Conservation (phyloP, 2,329 filamentous ascomycete species). For the Xylariaceae sp. region DNA sequence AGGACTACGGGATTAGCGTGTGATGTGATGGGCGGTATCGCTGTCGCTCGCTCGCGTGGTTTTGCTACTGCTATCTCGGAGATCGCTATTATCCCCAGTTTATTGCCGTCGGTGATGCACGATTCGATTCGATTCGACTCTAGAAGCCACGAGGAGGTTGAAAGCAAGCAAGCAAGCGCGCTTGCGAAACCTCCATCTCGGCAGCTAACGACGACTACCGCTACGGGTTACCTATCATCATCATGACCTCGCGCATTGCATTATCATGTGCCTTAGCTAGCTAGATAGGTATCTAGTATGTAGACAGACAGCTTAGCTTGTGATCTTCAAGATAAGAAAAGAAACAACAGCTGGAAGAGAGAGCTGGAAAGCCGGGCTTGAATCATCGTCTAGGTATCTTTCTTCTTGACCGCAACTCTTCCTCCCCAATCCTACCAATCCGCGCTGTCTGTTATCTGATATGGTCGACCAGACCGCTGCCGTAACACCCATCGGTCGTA, state of each 20-base stretch:
- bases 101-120: neutral
- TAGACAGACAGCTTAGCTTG: no score
- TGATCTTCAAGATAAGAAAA: neutral
- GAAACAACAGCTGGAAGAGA: neutral
- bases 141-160: no score
- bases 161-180: no score
- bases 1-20: no score
- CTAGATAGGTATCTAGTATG: no score
- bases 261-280: no score
- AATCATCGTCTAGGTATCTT: neutral
- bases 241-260: neutral
- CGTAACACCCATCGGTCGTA: constrained; percentile 20
- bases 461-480: constrained; percentile 20
- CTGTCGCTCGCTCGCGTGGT: neutral
- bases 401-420: constrained; percentile 23
- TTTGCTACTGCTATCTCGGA: no score
- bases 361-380: constrained; percentile 5
- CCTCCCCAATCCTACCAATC: constrained; percentile 20
- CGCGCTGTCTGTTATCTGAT: constrained; percentile 11
- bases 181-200: no score
- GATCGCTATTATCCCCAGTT: neutral
- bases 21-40: neutral
- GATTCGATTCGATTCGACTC: neutral
- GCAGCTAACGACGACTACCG: no score
- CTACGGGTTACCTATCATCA: neutral